Percentiles rank a stretch among this genome's conserved stretches.
Conservation (phyloP, 306 rosid species). For the Benincasa hispida region DNA sequence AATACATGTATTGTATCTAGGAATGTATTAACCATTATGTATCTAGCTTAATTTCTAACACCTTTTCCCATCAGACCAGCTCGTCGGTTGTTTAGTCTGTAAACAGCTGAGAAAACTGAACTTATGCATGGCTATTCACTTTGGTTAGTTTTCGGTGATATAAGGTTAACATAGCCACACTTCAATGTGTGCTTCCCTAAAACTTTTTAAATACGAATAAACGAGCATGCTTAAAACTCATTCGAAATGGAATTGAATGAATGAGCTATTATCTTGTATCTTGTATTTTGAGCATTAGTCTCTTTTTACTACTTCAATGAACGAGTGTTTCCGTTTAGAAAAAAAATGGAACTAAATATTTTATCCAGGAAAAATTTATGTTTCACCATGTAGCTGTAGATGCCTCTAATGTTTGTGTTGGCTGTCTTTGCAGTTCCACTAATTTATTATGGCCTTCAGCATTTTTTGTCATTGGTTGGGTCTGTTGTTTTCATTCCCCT, state of each 20-base stretch:
- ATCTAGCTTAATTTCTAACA: too few relatives aligned
- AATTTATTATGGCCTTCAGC: slow-evolving; percentile 75
- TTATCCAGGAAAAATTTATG: background rate
- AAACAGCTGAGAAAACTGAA: background rate
- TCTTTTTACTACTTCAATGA: too few relatives aligned
- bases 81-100: background rate
- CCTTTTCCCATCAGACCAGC: background rate
- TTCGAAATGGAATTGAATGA: background rate
- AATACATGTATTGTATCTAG: too few relatives aligned
- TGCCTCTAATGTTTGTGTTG: slow-evolving; percentile 10
- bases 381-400: background rate
- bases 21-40: too few relatives aligned
- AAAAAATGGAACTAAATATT: too few relatives aligned
- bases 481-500: slow-evolving; percentile 73
- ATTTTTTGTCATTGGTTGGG: slow-evolving; percentile 80
- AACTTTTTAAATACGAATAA: background rate
- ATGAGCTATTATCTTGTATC: too few relatives aligned
- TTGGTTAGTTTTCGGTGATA: background rate
- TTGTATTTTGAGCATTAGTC: too few relatives aligned
- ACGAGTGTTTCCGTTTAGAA: too few relatives aligned
- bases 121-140: background rate
- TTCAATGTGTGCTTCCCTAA: background rate
- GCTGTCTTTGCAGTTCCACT: slow-evolving; percentile 47
- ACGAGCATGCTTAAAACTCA: background rate
- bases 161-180: background rate